phyloP scores from a whole-genome alignment of 108 stramenopile genomes.

The Pseudonitzschia delicatissima region DNA sequence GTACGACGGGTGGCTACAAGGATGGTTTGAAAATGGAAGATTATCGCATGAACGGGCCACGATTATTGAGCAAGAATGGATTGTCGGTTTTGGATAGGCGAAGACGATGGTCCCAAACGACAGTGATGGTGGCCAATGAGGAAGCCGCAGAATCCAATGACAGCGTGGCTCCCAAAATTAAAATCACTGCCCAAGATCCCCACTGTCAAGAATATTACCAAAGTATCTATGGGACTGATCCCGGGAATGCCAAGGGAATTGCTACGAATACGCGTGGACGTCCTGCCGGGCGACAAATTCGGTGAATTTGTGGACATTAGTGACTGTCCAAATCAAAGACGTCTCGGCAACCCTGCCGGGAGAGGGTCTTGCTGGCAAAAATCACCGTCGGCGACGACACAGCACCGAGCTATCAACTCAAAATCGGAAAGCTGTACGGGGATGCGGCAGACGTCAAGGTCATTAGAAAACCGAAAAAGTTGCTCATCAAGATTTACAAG shows the following conservation, averaged over 20 bases:
- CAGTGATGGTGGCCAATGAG: neutral
- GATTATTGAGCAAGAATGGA: slow-evolving; percentile 59
- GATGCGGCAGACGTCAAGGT: slow-evolving; percentile 47
- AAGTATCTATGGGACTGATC: slow-evolving; percentile 86
- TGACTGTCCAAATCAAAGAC: slow-evolving; percentile 33
- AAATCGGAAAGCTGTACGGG: slow-evolving; percentile 59
- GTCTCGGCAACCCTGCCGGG: slow-evolving; percentile 47
- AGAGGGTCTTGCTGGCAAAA: slow-evolving; percentile 39
- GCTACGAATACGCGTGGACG: slow-evolving; percentile 77
- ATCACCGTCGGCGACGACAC: slow-evolving; percentile 15
- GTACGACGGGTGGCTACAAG: slow-evolving; percentile 71
- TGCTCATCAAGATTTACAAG: slow-evolving; percentile 64
- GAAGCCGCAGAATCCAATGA: neutral
- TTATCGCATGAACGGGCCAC: slow-evolving; percentile 79
- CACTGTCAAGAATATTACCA: slow-evolving; percentile 36
- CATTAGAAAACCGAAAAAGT: slow-evolving; percentile 51
- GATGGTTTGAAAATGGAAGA: slow-evolving; percentile 82
- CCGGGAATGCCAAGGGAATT: slow-evolving; percentile 50
- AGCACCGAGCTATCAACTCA: slow-evolving; percentile 43
- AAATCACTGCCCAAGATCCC: neutral
- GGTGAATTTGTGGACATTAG: slow-evolving; percentile 37
- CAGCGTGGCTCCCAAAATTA: neutral
- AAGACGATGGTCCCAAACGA: slow-evolving; percentile 5
- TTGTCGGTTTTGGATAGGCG: slow-evolving; percentile 24
- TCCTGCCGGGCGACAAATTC: slow-evolving; percentile 39